Evolutionary conservation across 208 protist genomes (phyloP).

Genomic region (Trypanosoma melophagium): DNA sequence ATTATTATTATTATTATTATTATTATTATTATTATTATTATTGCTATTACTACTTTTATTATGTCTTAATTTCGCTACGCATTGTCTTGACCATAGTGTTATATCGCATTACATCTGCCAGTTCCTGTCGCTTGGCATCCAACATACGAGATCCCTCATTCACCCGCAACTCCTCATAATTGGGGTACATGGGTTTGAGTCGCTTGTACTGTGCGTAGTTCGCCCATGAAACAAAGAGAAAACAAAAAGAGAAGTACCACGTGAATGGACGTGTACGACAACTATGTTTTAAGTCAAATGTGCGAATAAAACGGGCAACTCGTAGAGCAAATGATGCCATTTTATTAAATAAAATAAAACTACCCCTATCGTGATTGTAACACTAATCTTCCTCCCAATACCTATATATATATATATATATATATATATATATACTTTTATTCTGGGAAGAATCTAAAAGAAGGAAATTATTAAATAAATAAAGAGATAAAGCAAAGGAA

Average conservation of each 20-base stretch:
- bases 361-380: not conserved
- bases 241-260: slow-evolving; percentile 56
- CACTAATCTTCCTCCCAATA: not conserved
- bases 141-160: slow-evolving; percentile 70
- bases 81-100: slow-evolving; percentile 77
- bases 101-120: slow-evolving; percentile 73
- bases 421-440: slow-evolving; percentile 17
- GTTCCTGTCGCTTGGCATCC: slow-evolving; percentile 74
- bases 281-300: slow-evolving; percentile 56
- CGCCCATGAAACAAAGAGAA: slow-evolving; percentile 55
- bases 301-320: slow-evolving; percentile 45
- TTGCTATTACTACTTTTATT: no score
- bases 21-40: no score
- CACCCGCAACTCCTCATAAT: slow-evolving; percentile 53
- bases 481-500: not conserved
- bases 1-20: not conserved
- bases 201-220: slow-evolving; percentile 80
- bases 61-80: slow-evolving; percentile 48
- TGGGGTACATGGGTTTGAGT: slow-evolving; percentile 62
- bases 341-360: not conserved
- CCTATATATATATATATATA: slow-evolving; percentile 14
- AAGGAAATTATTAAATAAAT: not conserved
- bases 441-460: slow-evolving; percentile 3
- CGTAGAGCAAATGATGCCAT: slow-evolving; percentile 27
- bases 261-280: slow-evolving; percentile 51